Conservation (phyloP, 768 basidiomycete species). For the Amanita fuliginea region DNA sequence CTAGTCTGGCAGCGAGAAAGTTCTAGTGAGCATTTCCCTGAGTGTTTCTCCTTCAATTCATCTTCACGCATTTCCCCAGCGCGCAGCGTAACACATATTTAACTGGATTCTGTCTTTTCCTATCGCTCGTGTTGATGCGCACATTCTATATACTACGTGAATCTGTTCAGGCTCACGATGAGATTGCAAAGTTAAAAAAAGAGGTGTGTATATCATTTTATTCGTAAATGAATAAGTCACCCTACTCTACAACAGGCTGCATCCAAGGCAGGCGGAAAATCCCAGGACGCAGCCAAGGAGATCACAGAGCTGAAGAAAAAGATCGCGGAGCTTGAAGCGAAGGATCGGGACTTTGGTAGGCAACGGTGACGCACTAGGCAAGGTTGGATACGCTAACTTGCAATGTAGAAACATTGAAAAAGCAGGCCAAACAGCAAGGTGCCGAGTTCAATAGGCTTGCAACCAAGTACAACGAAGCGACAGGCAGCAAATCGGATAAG, state of each 20-base stretch:
- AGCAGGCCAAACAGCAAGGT: slow-evolving; percentile 70
- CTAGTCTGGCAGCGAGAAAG: slow-evolving; percentile 83
- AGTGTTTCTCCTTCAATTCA: background rate
- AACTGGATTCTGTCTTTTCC: slow-evolving; percentile 89
- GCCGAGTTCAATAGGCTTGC: slow-evolving; percentile 77
- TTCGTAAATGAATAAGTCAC: background rate
- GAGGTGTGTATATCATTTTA: slow-evolving; percentile 18
- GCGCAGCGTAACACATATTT: slow-evolving; percentile 88
- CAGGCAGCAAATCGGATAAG: slow-evolving; percentile 48
- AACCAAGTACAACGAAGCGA: slow-evolving; percentile 61
- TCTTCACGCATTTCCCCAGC: slow-evolving; percentile 24
- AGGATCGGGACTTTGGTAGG: slow-evolving; percentile 58
- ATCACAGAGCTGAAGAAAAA: slow-evolving; percentile 62
- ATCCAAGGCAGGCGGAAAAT: slow-evolving; percentile 10
- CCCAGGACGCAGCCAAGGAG: slow-evolving; percentile 38
- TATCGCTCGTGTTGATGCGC: slow-evolving; percentile 88
- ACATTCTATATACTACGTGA: slow-evolving; percentile 90
- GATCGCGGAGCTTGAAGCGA: slow-evolving; percentile 43
- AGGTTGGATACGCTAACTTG: background rate
- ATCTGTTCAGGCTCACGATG: slow-evolving; percentile 82
- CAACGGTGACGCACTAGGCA: slow-evolving; percentile 2
- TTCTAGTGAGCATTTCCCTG: slow-evolving; percentile 59
- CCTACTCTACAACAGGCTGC: slow-evolving; percentile 7
- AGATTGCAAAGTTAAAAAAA: slow-evolving; percentile 75
- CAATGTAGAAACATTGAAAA: slow-evolving; percentile 63